Conservation (phyloP, 2,329 filamentous ascomycete species). For the Aspergillus pseudoglaucus region DNA sequence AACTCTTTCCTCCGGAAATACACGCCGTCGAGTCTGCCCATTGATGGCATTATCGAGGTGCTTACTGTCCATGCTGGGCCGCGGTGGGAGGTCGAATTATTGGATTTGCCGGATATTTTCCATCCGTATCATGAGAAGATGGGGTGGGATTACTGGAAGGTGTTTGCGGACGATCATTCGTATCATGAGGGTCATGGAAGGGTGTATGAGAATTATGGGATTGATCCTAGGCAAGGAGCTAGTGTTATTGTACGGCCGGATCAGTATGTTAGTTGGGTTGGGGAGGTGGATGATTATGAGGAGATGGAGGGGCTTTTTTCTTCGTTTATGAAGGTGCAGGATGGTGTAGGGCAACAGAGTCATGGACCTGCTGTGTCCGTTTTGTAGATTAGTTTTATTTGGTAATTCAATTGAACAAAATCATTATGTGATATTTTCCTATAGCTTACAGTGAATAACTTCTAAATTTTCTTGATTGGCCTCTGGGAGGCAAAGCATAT, state of each 20-base stretch:
- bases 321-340: constrained; percentile 9
- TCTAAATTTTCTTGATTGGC: too few species aligned
- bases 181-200: constrained; percentile 39
- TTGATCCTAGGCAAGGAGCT: constrained; percentile 39
- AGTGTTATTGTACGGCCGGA: constrained; percentile 52
- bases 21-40: constrained; percentile 31
- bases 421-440: too few species aligned
- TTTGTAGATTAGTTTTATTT: neutral
- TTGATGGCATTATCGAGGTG: constrained; percentile 52
- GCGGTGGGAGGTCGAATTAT: constrained; percentile 44
- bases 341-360: constrained; percentile 6
- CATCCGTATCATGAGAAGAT: constrained; percentile 41
- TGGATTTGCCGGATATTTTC: constrained; percentile 46
- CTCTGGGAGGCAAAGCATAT: too few species aligned
- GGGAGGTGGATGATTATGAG: constrained; percentile 14
- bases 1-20: constrained; percentile 41
- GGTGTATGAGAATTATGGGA: constrained; percentile 50
- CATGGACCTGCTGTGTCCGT: neutral
- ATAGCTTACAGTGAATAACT: too few species aligned
- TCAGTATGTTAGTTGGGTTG: constrained; percentile 40
- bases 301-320: constrained; percentile 11
- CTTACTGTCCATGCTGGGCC: constrained; percentile 54
- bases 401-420: too few species aligned
- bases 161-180: constrained; percentile 9
- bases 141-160: constrained; percentile 12